Percentiles rank a stretch among this genome's conserved stretches.
phyloP scores from a whole-genome alignment of 1,139 yeast genomes.

The Protomyces lactucae-debilis region DNA sequence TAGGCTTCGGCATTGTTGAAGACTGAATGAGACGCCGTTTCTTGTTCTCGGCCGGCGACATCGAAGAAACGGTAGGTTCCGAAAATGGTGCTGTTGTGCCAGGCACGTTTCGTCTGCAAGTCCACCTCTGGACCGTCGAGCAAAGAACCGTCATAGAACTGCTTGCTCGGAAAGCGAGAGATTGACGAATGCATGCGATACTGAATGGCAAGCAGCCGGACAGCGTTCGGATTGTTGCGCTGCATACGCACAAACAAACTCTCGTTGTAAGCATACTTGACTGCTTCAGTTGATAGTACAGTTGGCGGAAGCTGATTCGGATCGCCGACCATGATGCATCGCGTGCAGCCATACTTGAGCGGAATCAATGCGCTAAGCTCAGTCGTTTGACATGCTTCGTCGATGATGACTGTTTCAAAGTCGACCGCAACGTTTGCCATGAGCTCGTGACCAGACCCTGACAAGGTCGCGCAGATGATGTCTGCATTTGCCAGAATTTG shows the following conservation, averaged over 20 bases:
- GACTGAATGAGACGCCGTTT: constrained; percentile 60
- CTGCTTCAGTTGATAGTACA: constrained; percentile 86
- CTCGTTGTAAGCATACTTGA: constrained; percentile 75
- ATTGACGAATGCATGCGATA: constrained; percentile 97
- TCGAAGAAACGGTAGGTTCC: constrained; percentile 79
- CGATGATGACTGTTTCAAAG: constrained; percentile 91
- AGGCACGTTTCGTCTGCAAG: constrained; percentile 54
- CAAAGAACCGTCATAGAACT: constrained; percentile 69
- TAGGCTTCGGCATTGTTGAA: constrained; percentile 66
- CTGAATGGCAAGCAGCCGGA: constrained; percentile 81
- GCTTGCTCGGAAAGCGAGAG: constrained; percentile 75
- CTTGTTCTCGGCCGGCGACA: constrained; percentile 59
- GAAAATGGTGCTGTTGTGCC: constrained; percentile 59
- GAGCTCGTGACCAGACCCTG: constrained; percentile 92
- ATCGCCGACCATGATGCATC: constrained; percentile 97
- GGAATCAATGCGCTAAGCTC: constrained; percentile 92
- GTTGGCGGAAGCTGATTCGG: constrained; percentile 99
- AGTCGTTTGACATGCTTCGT: constrained; percentile 98
- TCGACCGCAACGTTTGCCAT: constrained; percentile 66
- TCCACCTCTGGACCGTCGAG: constrained; percentile 72
- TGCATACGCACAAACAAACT: constrained; percentile 94
- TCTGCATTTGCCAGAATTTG: constrained; percentile 72
- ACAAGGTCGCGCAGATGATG: constrained; percentile 83
- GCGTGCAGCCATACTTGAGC: constrained; percentile 80
- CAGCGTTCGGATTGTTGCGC: constrained; percentile 54